Evolutionary conservation across 805 yeast genomes (phyloP), one percentile per base, ranked within the genome.

Genomic region (Gaillardinia entomophila): DNA sequence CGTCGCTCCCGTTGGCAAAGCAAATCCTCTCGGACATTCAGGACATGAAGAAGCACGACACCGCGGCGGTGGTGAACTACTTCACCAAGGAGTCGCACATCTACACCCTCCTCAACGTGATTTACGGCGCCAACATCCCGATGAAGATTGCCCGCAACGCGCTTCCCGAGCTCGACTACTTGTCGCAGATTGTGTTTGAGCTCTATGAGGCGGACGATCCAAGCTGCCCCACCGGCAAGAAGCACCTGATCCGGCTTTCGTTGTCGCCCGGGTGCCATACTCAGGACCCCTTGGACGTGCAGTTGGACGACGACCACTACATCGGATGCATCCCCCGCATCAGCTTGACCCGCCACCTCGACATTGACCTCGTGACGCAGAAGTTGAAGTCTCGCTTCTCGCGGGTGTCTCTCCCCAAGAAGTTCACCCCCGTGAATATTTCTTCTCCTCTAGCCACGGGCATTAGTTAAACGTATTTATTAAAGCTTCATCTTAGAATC

Each of bases 221-320:
- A 23, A 49, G 43, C 11, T 65, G 72, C 24, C 67, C 73, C 7
- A 80, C 82, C 6, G 79, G 77, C 33, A 85, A 86, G 58, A 82
- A 84, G 49, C 96, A 90, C 55, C 82, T 96, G 4, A 82, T 92
- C 35, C 73, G 97, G 49, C 71, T 92, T 39, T 82, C 90, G n/a
- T 70, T 92, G 46, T 84, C 96, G 4, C 97, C 98, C 1, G 99
- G 99, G 14, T 92, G 98, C 59, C 97, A 92, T 60, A 89, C 97
- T 0, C 95, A 88, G 50, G 96, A 90, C 57, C 98, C 99, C 17
- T 70, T 92, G 42, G 99, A 92, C 60, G 95, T 94, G 28, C 96
- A 90, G 57, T 69, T 92, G 29, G 98, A 92, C 60, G 90, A 87
- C 28, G 89, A 87, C 53, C 99, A 92, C 60, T 90, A 92, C 60